A percentile compares a stretch with the other conserved stretches of the same genome.
These are phyloP conservation scores for Eucalyptus sideroxylon DNA, from an alignment of 345 rosid genomes.

Conservation along the genomic window DNA sequence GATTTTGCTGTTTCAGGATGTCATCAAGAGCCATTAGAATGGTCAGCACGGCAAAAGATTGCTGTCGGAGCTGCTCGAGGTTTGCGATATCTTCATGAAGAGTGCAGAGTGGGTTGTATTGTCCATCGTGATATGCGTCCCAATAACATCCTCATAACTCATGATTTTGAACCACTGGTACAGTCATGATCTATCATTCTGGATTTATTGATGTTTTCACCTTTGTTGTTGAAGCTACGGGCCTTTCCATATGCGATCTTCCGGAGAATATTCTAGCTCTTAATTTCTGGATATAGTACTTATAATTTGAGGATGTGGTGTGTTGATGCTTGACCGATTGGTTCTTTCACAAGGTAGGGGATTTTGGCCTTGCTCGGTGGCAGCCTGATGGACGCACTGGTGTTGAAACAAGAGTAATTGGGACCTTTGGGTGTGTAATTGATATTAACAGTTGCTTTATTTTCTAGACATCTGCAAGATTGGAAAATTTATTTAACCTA, in stretches of 20 bases:
- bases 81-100: conserved; percentile 97
- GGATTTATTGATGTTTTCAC: background rate
- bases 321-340: background rate
- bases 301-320: background rate
- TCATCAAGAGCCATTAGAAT: conserved; percentile 54
- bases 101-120: conserved; percentile 99
- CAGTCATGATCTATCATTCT: background rate
- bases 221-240: background rate
- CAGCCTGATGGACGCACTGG: conserved; percentile 98
- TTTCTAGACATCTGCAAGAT: background rate
- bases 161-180: conserved; percentile 98
- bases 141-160: conserved; percentile 95
- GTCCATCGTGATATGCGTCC: conserved; percentile 99
- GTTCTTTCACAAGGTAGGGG: conserved; percentile 64
- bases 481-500: background rate
- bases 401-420: conserved; percentile 93
- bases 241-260: background rate
- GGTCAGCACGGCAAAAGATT: conserved; percentile 92
- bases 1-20: conserved; percentile 32
- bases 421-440: conserved; percentile 85
- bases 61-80: conserved; percentile 99
- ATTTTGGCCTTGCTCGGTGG: conserved; percentile 99
- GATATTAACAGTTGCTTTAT: background rate
- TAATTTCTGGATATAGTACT: background rate
- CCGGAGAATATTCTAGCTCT: background rate